Percentiles rank a stretch among this genome's conserved stretches.
Conservation (phyloP, 352 stramenopile genomes). For the Pythium phragmiticola region DNA sequence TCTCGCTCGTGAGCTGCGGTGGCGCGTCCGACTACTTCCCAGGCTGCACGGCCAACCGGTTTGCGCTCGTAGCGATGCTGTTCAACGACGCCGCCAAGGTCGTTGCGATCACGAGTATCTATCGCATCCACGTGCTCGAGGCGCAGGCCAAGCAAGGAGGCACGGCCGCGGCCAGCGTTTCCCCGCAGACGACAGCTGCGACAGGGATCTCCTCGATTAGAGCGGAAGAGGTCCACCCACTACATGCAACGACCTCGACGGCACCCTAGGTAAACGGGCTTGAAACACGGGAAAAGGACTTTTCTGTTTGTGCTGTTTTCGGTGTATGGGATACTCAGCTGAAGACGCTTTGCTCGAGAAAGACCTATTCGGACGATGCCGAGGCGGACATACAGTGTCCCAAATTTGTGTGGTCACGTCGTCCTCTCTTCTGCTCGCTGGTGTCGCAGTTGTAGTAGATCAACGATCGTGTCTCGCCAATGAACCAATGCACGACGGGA, state of each 20-base stretch:
- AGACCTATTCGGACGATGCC: conserved; percentile 32
- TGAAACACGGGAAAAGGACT: no score
- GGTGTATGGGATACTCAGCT: background rate
- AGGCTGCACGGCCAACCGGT: conserved; percentile 72
- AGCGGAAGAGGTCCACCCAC: background rate
- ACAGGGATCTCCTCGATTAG: background rate
- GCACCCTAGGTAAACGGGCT: no score
- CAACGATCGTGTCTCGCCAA: conserved; percentile 18
- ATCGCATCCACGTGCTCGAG: conserved; percentile 44
- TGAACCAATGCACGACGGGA: no score
- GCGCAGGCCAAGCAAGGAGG: conserved; percentile 16
- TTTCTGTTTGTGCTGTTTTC: no score
- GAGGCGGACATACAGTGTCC: conserved; percentile 37
- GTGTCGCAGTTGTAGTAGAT: conserved; percentile 21
- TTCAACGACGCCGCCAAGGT: conserved; percentile 59
- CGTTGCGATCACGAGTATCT: conserved; percentile 38
- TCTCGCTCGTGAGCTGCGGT: conserved; percentile 69
- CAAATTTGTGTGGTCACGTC: conserved; percentile 2
- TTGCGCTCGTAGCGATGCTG: conserved; percentile 60
- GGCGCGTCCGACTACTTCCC: conserved; percentile 58
- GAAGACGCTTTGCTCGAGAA: conserved; percentile 10
- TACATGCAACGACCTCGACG: background rate
- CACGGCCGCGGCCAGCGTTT: background rate
- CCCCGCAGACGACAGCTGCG: background rate
- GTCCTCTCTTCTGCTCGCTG: background rate